phyloP scores from a whole-genome alignment of 495 filamentous ascomycete species.

The Podospora didyma region DNA sequence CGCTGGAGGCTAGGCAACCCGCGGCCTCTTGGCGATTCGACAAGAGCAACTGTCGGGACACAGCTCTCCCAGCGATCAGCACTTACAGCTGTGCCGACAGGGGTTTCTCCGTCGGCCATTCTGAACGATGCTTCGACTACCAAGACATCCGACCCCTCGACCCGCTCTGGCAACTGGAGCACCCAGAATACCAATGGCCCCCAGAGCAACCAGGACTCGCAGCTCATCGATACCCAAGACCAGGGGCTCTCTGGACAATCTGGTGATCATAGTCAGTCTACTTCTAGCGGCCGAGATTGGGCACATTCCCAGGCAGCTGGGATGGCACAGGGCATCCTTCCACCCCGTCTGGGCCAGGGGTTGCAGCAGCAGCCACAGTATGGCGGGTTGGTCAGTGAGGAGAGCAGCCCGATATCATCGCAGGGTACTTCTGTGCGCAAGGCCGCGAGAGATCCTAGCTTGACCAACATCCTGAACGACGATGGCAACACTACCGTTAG shows the following conservation, averaged over 20 bases:
- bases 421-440: constrained; percentile 25
- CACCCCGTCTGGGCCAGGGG: constrained; percentile 11
- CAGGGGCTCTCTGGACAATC: constrained; percentile 5
- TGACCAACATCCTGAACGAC: constrained; percentile 34
- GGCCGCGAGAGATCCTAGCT: constrained; percentile 27
- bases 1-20: constrained; percentile 10
- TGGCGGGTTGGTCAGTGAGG: constrained; percentile 3
- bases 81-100: constrained; percentile 69
- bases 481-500: constrained; percentile 8
- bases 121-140: constrained; percentile 85
- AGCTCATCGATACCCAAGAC: constrained; percentile 59
- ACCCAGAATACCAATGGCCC: constrained; percentile 61
- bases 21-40: constrained; percentile 22
- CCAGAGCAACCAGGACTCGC: constrained; percentile 37
- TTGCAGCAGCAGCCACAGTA: not conserved
- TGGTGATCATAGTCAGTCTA: constrained; percentile 16
- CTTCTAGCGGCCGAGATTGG: constrained; percentile 43
- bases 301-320: constrained; percentile 48
- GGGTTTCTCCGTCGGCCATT: constrained; percentile 71
- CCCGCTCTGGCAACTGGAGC: constrained; percentile 51
- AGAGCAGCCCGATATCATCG: constrained; percentile 28
- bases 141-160: constrained; percentile 71
- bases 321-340: constrained; percentile 38
- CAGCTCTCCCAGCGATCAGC: constrained; percentile 64
- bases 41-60: constrained; percentile 35